These are phyloP conservation scores for Monoraphidium neglectum DNA, from an alignment of 139 green algal species.

Conservation along the genomic window DNA sequence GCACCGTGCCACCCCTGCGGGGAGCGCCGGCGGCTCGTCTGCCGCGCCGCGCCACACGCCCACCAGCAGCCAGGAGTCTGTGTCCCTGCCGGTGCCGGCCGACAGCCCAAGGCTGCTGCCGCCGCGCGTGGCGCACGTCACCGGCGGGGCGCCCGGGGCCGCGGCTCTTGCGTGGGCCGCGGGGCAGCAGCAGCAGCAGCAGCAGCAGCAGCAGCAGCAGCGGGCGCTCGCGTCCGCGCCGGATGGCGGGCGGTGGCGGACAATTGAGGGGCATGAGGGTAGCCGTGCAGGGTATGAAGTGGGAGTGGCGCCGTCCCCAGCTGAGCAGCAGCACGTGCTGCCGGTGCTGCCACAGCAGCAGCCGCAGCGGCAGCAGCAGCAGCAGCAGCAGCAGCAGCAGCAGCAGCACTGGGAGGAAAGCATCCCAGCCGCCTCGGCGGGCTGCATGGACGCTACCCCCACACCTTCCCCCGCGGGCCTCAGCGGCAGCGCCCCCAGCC, in stretches of 20 bases:
- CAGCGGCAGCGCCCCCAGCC: too few relatives aligned
- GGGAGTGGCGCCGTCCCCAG: not conserved
- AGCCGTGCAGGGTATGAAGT: not conserved
- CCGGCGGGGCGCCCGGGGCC: not conserved
- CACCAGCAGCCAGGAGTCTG: constrained; percentile 19
- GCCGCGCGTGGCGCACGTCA: not conserved
- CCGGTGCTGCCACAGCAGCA: not conserved
- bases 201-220: not conserved
- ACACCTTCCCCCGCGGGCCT: too few relatives aligned
- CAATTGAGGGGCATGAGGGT: not conserved
- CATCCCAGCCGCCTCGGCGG: too few relatives aligned
- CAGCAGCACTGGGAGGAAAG: too few relatives aligned
- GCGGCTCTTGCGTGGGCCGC: not conserved
- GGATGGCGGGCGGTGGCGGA: constrained; percentile 7
- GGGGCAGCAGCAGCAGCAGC: constrained; percentile 14
- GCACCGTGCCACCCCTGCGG: not conserved
- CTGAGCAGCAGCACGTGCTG: not conserved
- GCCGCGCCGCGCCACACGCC: not conserved
- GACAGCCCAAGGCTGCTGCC: not conserved
- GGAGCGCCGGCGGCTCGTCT: not conserved
- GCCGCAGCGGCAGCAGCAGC: not conserved
- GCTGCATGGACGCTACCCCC: too few relatives aligned
- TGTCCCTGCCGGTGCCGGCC: not conserved
- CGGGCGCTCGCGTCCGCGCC: not conserved
- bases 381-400: not conserved